Base-by-base conservation (phyloP, 2,329 filamentous ascomycete genomes). In the Nigrospora oryzae region DNA sequence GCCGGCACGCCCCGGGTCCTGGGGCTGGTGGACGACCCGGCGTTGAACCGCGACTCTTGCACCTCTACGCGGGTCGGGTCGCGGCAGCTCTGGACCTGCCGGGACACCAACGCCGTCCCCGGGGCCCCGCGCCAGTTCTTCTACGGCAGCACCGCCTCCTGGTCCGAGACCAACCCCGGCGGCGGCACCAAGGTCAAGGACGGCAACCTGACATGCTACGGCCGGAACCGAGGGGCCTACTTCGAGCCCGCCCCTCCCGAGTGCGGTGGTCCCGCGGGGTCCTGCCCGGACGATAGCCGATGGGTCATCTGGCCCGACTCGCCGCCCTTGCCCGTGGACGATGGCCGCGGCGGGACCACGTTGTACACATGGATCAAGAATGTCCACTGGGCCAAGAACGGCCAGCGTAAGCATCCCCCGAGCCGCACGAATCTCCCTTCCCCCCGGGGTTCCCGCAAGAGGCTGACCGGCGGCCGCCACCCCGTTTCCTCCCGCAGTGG, bases 131-230 rank as follows among this genome's bases (percentile, higher is more conserved):
- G 49, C 13, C 52, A 51, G 5, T 47, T 46, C 32, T 44, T 57
- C 42, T 58, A 54, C 46, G 44, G 53, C 19, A 55, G 50, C 13
- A 57, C 51, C 43, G 56, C 57, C n/a, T 54, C 53, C 16, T 52
- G 47, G 45, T 53, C 43, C 19, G 38, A 50, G 31, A 15, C 17
- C 19, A 28, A 36, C 16, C 1, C 34, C 10, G 33, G 30, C 6
- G 19, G 40, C 15, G 36, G 28, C 10, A 16, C 12, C 3, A 23
- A 13, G 15, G 37, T 23, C 15, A 23, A 14, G 6, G 13, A 39
- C 19, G 19, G 37, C 7, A 16, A 39, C 13, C 30, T 42, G 14
- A 19, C 30, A 5, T 32, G 19, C 47, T 50, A 46, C 7, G 46
- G 42, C 35, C 38, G 44, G 14, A 49, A 45, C 38, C 41, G 30